Base-by-base conservation (phyloP, 805 yeast genomes). In the Sugiyamaella lignohabitans region DNA sequence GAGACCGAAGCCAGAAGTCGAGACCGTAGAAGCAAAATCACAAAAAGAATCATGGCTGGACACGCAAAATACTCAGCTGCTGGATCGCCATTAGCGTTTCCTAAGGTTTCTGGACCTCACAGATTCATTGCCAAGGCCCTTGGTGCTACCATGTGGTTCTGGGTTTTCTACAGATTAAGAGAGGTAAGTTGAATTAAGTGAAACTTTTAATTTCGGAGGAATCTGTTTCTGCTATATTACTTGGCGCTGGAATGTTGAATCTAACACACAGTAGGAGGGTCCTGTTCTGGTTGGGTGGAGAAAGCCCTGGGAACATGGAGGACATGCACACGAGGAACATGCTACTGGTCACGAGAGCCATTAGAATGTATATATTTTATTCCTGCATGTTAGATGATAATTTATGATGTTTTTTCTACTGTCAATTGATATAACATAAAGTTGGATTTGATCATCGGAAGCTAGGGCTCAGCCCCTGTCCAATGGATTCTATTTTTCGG, bases 131-230 rank as follows among this genome's bases (percentile, higher is more conserved):
- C 86, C 40, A 82, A 82, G 57, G 63, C 74, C 18, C 72, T 87
- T 38, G 95, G 95, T 8, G 95, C 91, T 35, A 74, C 88, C 45
- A 82, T 84, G 86, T 84, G 93, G 85, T 87, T 85, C 67, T 87
- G 91, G 85, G 75, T 87, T 52, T 73, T 87, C 60, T 86, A 84
- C 73, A 74, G 95, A 64, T 72, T 84, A 39, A 80, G 82, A 67
- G 80, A 84, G 62, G 91, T 59, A 38, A 45, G 62, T 53, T 24
- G 18, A 10, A 10, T 16, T 35, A 27, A 3, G 8, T 27, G 32
- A 14, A 27, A 14, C 8, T 27, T 27, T 27, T 8, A 27, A 27
- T n/a, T n/a, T n/a, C n/a, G n/a, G n/a, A n/a, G n/a, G n/a, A n/a
- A n/a, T n/a, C n/a, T n/a, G n/a, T n/a, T n/a, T n/a, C n/a, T n/a